Evolutionary conservation across 306 rosid species (phyloP).

Genomic region (Phaseolus lunatus): DNA sequence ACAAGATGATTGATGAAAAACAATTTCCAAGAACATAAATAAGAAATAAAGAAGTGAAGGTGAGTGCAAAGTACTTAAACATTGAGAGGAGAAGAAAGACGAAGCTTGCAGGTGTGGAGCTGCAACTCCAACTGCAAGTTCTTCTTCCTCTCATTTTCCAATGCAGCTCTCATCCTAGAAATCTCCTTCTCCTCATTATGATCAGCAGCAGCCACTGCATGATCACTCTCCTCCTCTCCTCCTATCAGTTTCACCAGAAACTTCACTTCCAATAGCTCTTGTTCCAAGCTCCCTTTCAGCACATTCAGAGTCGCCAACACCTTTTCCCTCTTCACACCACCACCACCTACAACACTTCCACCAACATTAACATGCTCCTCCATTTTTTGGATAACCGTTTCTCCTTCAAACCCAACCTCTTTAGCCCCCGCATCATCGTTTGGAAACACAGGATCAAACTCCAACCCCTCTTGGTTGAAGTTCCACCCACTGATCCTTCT

Average conservation of each 20-base stretch:
- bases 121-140: conserved; percentile 47
- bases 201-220: conserved; percentile 34
- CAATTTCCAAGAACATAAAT: no score
- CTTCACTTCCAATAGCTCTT: conserved; percentile 46
- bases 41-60: no score
- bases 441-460: conserved; percentile 65
- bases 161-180: conserved; percentile 38
- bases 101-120: conserved; percentile 38
- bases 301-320: conserved; percentile 44
- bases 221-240: conserved; percentile 38
- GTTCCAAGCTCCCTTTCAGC: conserved; percentile 55
- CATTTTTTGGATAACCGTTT: conserved; percentile 37
- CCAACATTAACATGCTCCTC: neutral
- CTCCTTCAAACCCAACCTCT: conserved; percentile 48
- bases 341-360: neutral
- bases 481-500: conserved; percentile 77
- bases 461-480: conserved; percentile 69
- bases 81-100: conserved; percentile 11
- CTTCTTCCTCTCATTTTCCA: conserved; percentile 47
- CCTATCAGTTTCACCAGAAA: conserved; percentile 38
- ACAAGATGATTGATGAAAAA: no score
- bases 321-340: conserved; percentile 15
- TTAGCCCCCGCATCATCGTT: conserved; percentile 23
- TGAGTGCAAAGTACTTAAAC: no score
- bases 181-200: conserved; percentile 32